Conservation (phyloP, 768 basidiomycete species). For the Pisolithus marmoratus region DNA sequence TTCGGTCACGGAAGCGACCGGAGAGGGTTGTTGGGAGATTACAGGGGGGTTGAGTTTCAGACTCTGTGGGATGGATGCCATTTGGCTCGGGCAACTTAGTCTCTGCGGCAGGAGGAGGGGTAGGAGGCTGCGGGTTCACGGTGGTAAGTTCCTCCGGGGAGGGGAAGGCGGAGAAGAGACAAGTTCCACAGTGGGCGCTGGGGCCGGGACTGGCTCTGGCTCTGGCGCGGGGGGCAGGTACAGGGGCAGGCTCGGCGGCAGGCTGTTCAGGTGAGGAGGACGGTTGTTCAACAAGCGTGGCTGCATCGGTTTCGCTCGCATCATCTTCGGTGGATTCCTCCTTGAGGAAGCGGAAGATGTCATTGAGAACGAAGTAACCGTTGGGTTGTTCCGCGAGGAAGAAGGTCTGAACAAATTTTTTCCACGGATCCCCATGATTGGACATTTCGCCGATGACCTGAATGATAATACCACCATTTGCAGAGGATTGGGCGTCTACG, state of each 20-base stretch:
- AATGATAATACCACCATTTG: constrained; percentile 94
- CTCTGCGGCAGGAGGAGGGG: constrained; percentile 34
- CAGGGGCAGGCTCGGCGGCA: constrained; percentile 27
- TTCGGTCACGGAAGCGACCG: constrained; percentile 20
- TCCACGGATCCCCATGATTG: constrained; percentile 87
- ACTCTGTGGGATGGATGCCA: constrained; percentile 32
- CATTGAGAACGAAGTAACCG: constrained; percentile 99
- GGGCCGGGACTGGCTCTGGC: constrained; percentile 32
- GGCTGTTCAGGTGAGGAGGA: constrained; percentile 26
- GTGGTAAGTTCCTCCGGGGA: constrained; percentile 36
- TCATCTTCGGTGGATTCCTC: constrained; percentile 89
- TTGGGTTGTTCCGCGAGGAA: constrained; percentile 99
- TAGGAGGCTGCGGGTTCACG: constrained; percentile 27
- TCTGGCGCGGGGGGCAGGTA: constrained; percentile 17
- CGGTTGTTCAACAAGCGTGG: constrained; percentile 19
- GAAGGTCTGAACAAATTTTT: constrained; percentile 99
- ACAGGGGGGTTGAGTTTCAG: constrained; percentile 26
- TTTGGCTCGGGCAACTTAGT: constrained; percentile 37
- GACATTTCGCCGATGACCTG: constrained; percentile 99
- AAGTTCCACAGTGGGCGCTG: constrained; percentile 28
- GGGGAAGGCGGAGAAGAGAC: constrained; percentile 23
- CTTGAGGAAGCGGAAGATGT: constrained; percentile 99
- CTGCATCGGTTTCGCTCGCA: constrained; percentile 41
- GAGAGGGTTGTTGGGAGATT: constrained; percentile 19
- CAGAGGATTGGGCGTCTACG: constrained; percentile 94